Conservation (phyloP, 768 basidiomycete species). For the Rhizopogon roseolus region DNA sequence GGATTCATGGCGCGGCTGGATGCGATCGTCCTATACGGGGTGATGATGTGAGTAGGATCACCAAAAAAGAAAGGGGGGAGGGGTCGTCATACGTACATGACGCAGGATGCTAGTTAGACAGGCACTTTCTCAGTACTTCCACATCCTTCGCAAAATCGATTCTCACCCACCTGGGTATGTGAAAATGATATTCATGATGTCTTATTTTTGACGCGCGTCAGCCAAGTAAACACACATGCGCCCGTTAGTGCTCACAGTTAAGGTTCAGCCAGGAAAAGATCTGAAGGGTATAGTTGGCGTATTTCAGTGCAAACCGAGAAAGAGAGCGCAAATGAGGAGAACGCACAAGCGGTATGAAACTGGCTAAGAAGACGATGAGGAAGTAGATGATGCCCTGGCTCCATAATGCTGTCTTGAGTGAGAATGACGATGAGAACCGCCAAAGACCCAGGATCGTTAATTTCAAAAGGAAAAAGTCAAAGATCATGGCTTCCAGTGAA, state of each 20-base stretch:
- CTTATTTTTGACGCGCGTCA: not conserved
- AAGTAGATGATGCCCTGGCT: conserved; percentile 18
- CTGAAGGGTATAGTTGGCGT: not conserved
- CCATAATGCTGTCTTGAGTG: conserved; percentile 8
- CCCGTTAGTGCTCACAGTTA: not conserved
- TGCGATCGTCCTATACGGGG: no score
- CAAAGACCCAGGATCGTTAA: conserved; percentile 13
- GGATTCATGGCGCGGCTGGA: no score
- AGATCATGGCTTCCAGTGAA: conserved; percentile 10
- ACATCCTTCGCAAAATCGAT: no score
- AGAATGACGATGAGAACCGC: conserved; percentile 6
- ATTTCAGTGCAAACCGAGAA: not conserved
- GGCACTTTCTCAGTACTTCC: no score
- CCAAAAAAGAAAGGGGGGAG: no score
- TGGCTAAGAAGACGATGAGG: conserved; percentile 10
- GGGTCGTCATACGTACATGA: no score
- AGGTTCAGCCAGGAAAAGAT: not conserved
- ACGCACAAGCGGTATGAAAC: conserved; percentile 7
- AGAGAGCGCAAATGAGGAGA: not conserved
- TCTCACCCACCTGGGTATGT: not conserved
- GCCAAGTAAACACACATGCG: not conserved
- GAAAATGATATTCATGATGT: not conserved
- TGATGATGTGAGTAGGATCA: no score
- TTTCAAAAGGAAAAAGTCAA: conserved; percentile 15
- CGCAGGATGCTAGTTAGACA: no score